Base-by-base conservation (phyloP, 192 early-diverging fungal genomes). In the Podochytrium sp. region DNA sequence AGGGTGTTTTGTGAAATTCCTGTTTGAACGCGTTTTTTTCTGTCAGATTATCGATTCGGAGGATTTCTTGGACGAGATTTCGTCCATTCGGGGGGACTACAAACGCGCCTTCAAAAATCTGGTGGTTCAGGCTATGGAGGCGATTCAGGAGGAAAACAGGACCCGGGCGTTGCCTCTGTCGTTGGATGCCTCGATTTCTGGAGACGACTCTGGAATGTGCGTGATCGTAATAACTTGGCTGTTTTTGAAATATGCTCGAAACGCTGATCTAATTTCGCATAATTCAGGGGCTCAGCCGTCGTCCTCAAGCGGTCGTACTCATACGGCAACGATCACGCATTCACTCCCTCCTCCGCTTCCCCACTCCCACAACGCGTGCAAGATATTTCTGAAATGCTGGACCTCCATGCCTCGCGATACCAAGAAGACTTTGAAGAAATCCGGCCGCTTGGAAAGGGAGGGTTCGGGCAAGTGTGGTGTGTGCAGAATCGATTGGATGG, bases 401-500 rank as follows among this genome's bases (percentile, higher is more conserved):
- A 87, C 40, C 59, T 87, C 2, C 83, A 88, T 2, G 81, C 80
- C 47, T 87, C 89, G 32, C 85, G 94, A 12, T 98, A 95, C 79
- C 74, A 81, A 35, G 89, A 91, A 68, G 95, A 98, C 76, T 96
- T 96, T 85, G 55, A 58, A 29, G 91, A 97, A 78, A 67, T 96
- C 14, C 75, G 82, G 14, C 80, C 86, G 29, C 84, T 99, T 18
- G 97, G 97, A 6, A 86, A 89, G 60, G 97, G 97, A 49, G 97
- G 96, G 2, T 99, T 97, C 82, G 97, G 96, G 7, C 86, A 83
- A 37, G 97, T 96, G 1, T 92, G 78, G 67, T 82, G 90, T 56
- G 93, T 89, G n/a, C 78, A 89, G 37, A 95, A 99, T 78, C 90
- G 90, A 76, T 78, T 99, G 49, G 97, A 99, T 76, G 92, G 89